These are phyloP conservation scores for Cronartium quercuum DNA, from an alignment of 1,284 basidiomycete genomes.

Conservation along the genomic window DNA sequence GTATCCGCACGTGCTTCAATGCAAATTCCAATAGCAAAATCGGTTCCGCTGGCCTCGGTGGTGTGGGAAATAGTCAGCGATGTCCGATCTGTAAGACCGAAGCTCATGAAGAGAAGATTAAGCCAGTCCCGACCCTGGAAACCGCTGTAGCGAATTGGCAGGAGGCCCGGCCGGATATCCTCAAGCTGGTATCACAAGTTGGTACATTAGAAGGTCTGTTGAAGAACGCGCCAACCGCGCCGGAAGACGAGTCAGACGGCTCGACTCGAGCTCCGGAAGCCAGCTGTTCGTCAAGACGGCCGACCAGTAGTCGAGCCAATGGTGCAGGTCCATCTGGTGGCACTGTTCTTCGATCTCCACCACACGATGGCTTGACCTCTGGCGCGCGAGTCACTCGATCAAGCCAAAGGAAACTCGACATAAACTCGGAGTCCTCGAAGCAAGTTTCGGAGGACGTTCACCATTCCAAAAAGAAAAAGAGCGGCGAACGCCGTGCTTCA, in stretches of 20 bases:
- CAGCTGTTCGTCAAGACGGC: background rate
- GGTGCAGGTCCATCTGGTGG: background rate
- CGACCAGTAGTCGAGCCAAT: background rate
- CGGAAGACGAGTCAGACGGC: background rate
- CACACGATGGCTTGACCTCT: background rate
- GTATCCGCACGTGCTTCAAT: slow-evolving; percentile 32
- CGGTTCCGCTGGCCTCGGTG: slow-evolving; percentile 26
- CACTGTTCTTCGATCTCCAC: background rate
- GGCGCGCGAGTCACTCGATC: background rate
- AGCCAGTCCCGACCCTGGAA: slow-evolving; percentile 32
- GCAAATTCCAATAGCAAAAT: slow-evolving; percentile 31
- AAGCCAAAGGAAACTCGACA: background rate
- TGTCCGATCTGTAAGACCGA: slow-evolving; percentile 37
- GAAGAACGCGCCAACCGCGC: background rate
- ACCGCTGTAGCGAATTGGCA: slow-evolving; percentile 21
- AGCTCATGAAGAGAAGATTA: slow-evolving; percentile 37
- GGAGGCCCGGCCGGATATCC: slow-evolving; percentile 27
- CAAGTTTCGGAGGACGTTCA: background rate
- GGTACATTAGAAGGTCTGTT: slow-evolving; percentile 8
- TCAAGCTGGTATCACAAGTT: slow-evolving; percentile 13
- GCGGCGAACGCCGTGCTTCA: background rate
- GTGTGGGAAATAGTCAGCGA: slow-evolving; percentile 36
- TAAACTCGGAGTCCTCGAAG: slow-evolving; percentile 1
- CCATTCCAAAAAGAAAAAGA: slow-evolving; percentile 9
- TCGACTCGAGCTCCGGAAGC: background rate